Percentiles rank a stretch among this genome's conserved stretches.
phyloP scores from a whole-genome alignment of 352 stramenopile genomes.

The Globisporangium uncinulatum region DNA sequence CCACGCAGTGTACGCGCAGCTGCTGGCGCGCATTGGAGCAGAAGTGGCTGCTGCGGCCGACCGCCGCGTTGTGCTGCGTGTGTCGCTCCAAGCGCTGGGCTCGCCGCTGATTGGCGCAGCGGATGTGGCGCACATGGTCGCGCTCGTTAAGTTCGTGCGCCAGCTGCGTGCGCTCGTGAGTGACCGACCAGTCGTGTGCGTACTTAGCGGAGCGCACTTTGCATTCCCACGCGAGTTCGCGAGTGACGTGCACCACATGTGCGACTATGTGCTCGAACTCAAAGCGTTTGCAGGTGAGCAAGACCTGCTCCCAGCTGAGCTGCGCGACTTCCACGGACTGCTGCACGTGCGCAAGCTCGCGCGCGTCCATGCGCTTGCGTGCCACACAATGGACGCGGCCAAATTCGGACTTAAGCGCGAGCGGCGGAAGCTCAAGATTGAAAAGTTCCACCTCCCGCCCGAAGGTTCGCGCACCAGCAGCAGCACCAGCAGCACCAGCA shows the following conservation, averaged over 20 bases:
- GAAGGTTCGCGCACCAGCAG: constrained; percentile 44
- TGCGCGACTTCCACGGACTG: constrained; percentile 57
- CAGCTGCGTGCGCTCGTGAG: constrained; percentile 22
- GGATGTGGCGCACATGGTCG: constrained; percentile 31
- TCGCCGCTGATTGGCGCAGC: constrained; percentile 32
- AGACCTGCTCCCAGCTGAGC: constrained; percentile 48
- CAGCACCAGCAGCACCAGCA: constrained; percentile 1
- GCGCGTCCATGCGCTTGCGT: constrained; percentile 47
- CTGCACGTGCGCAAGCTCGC: constrained; percentile 54
- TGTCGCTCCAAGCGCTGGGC: constrained; percentile 39
- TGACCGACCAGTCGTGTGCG: constrained; percentile 18
- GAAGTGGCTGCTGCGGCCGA: constrained; percentile 7
- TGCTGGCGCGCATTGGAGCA: constrained; percentile 22
- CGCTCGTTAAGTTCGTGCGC: constrained; percentile 34
- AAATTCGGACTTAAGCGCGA: constrained; percentile 65
- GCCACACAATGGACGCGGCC: constrained; percentile 42
- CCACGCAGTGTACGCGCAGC: constrained; percentile 19
- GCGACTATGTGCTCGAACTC: constrained; percentile 57
- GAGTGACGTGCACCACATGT: constrained; percentile 42
- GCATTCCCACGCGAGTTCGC: constrained; percentile 23
- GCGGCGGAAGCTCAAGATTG: constrained; percentile 65
- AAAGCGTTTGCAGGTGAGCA: constrained; percentile 51
- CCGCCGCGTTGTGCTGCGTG: constrained; percentile 26
- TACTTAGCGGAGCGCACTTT: constrained; percentile 22
- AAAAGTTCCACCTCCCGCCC: constrained; percentile 70